Evolutionary conservation across 2,329 filamentous ascomycete species (phyloP).

Genomic region (Aspergillus fumigatiaffinis): DNA sequence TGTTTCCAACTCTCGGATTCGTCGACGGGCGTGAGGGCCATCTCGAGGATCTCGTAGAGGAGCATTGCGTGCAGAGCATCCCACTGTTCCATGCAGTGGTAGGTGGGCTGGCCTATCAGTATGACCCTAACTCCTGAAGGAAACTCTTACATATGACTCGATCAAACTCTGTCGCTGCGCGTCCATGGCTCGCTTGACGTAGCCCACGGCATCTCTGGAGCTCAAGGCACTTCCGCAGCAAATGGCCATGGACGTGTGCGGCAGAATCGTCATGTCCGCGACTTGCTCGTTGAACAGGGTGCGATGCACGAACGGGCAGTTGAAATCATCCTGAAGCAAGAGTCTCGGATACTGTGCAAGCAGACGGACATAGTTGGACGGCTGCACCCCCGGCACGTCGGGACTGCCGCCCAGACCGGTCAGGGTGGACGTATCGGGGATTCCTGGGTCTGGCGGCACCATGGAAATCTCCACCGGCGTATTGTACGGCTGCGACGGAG

Average conservation of each 20-base stretch:
- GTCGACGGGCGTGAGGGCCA: conserved; percentile 5
- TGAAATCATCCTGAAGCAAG: conserved; percentile 12
- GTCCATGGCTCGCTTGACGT: conserved; percentile 16
- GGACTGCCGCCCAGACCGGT: background rate
- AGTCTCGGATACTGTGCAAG: conserved; percentile 16
- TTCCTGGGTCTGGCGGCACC: background rate
- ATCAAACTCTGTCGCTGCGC: conserved; percentile 17
- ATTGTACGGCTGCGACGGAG: background rate
- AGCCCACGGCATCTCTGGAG: conserved; percentile 9
- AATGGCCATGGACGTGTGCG: conserved; percentile 18
- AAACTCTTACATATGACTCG: conserved; percentile 8
- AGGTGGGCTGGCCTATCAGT: conserved; percentile 1
- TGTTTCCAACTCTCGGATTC: conserved; percentile 14
- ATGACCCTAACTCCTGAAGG: no score
- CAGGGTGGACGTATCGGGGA: background rate
- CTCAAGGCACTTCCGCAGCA: conserved; percentile 17
- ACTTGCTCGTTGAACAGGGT: conserved; percentile 14
- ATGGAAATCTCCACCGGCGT: background rate
- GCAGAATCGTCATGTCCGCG: conserved; percentile 18
- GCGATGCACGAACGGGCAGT: conserved; percentile 15
- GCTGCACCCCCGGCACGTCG: background rate
- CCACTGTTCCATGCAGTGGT: conserved; percentile 11
- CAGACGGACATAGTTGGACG: conserved; percentile 1
- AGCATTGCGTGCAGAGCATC: conserved; percentile 22
- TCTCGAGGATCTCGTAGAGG: conserved; percentile 18